Percentiles rank a stretch among this genome's conserved stretches.
These are phyloP conservation scores for Exophiala xenobiotica DNA, from an alignment of 2,329 filamentous ascomycete genomes.

Conservation along the genomic window DNA sequence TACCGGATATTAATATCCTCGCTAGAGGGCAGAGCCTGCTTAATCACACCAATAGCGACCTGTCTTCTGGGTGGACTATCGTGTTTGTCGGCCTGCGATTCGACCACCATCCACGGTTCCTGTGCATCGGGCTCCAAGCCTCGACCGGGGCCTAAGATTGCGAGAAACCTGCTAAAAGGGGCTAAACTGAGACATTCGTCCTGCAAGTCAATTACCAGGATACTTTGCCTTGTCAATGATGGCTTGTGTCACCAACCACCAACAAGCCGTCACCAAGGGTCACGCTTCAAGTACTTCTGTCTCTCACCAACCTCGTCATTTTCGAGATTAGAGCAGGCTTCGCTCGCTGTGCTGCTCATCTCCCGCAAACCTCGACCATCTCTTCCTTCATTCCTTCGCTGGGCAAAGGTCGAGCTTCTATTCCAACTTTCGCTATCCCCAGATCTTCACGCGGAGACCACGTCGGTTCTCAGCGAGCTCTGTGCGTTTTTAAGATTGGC, in stretches of 20 bases:
- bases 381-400: neutral
- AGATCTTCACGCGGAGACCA: neutral
- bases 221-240: neutral
- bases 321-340: neutral
- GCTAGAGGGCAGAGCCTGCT: conserved; percentile 4
- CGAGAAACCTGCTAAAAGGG: conserved; percentile 3
- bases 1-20: conserved; percentile 24
- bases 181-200: conserved; percentile 26
- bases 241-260: conserved; percentile 15
- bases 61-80: neutral
- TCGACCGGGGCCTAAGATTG: conserved; percentile 8
- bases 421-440: neutral
- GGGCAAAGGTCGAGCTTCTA: neutral
- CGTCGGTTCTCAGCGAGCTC: neutral
- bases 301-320: conserved; percentile 18
- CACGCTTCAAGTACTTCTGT: neutral
- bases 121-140: neutral
- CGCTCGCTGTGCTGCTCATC: neutral
- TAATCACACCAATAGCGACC: neutral
- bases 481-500: conserved; percentile 3
- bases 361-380: neutral
- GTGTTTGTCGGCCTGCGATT: conserved; percentile 6
- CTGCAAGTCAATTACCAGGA: neutral
- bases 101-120: conserved; percentile 5
- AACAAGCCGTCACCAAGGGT: conserved; percentile 4